Evolutionary conservation across 257 asterid species (phyloP).

Genomic region (Capsicum rhomboideum): DNA sequence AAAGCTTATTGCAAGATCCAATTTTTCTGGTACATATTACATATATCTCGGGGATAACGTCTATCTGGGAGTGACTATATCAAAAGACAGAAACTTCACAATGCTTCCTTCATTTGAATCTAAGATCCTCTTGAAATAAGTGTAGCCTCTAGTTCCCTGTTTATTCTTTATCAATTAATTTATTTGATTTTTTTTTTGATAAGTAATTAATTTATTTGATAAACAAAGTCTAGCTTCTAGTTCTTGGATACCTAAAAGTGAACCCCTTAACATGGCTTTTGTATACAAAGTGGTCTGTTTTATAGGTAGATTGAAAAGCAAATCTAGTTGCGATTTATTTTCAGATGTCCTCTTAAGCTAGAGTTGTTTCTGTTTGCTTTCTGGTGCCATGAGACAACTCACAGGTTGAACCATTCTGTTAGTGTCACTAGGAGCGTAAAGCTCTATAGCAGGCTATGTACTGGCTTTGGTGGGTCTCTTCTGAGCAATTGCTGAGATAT

Average conservation of each 20-base stretch:
- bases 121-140: background rate
- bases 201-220: background rate
- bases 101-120: background rate
- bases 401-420: background rate
- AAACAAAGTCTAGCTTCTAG: background rate
- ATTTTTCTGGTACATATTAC: background rate
- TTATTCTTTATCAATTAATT: background rate
- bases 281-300: background rate
- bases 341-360: background rate
- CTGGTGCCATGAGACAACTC: background rate
- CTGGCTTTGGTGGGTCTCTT: background rate
- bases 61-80: background rate
- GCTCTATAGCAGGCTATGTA: background rate
- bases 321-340: background rate
- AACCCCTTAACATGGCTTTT: background rate
- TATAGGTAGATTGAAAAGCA: background rate
- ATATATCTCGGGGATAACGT: background rate
- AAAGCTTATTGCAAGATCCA: background rate
- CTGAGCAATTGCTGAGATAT: background rate
- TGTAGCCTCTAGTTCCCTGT: background rate
- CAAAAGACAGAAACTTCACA: background rate
- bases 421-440: background rate
- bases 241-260: background rate
- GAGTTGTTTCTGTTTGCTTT: background rate
- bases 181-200: too few relatives aligned